Base-by-base conservation (phyloP, 805 yeast genomes). In the Schwanniomyces polymorphus region DNA sequence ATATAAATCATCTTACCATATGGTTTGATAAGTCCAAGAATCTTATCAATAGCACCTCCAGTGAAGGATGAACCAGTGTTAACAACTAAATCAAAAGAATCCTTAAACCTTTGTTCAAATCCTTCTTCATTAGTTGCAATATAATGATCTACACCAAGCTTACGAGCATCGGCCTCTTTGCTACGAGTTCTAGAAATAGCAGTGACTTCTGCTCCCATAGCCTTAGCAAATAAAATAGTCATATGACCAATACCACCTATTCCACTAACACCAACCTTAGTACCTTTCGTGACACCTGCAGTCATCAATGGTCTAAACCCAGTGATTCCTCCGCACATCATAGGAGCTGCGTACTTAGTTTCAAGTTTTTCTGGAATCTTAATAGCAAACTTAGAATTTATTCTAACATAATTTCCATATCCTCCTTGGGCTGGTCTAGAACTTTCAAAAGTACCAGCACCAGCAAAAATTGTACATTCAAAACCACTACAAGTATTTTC, bases 191-290 rank as follows among this genome's bases (percentile, higher is more conserved):
- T 55, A 25, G 70, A 65, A 44, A 66, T 61, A 4, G 66, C 62
- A 46, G 49, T 55, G 8, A 63, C 68, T 48, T 63, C 65, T 26
- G 85, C 82, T 27, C 87, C 88, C 53, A 83, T 58, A 4, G 86
- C 86, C 50, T 70, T 70, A 35, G 87, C 84, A 53, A 79, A 79
- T 60, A 75, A 72, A 45, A 84, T 63, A 12, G 78, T 84, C 71
- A 81, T 72, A 68, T 81, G 85, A 41, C 88, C 88, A 46, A 84
- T 73, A 31, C 88, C 88, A 45, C 89, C 88, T 48, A 84, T 73
- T 43, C 88, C 88, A 47, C 79, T 74, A 47, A 84, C 65, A 34
- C 85, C 88, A 43, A 84, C 84, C 41, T 67, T 74, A 41, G 70
- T 70, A 18, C 75, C 72, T 4, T 56, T 42, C 54, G 62, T 11